Conservation (phyloP, 306 rosid genomes). For the Quercus aquifolioides region DNA sequence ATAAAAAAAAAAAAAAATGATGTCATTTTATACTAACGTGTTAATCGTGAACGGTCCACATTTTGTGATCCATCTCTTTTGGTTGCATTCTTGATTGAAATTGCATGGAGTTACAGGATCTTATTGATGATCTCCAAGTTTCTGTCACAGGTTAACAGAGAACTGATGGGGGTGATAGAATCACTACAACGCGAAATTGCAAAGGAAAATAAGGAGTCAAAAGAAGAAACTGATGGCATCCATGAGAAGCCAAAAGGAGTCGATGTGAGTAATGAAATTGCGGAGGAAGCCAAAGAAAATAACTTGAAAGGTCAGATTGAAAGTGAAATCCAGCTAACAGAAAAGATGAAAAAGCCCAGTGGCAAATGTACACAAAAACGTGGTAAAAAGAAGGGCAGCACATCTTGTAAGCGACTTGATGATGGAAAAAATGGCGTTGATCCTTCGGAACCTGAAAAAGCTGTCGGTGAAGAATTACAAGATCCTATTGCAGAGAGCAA, state of each 20-base stretch:
- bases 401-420: not conserved
- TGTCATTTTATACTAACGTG: not conserved
- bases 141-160: conserved; percentile 61
- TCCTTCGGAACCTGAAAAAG: not conserved
- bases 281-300: not conserved
- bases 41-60: not conserved
- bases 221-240: not conserved
- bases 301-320: not conserved
- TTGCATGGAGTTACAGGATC: not conserved
- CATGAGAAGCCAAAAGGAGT: not conserved
- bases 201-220: conserved; percentile 31
- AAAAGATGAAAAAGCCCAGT: not conserved
- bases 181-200: conserved; percentile 39
- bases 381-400: not conserved
- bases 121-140: conserved; percentile 7
- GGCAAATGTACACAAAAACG: not conserved
- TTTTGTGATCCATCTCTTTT: not conserved
- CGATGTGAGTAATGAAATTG: not conserved
- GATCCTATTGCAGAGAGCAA: not conserved
- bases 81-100: not conserved
- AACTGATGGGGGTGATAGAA: conserved; percentile 55
- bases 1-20: not conserved
- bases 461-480: not conserved
- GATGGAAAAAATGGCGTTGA: not conserved
- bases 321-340: not conserved